These are phyloP conservation scores for Dioszegia aurantiaca DNA, from an alignment of 768 basidiomycete species.

Conservation along the genomic window DNA sequence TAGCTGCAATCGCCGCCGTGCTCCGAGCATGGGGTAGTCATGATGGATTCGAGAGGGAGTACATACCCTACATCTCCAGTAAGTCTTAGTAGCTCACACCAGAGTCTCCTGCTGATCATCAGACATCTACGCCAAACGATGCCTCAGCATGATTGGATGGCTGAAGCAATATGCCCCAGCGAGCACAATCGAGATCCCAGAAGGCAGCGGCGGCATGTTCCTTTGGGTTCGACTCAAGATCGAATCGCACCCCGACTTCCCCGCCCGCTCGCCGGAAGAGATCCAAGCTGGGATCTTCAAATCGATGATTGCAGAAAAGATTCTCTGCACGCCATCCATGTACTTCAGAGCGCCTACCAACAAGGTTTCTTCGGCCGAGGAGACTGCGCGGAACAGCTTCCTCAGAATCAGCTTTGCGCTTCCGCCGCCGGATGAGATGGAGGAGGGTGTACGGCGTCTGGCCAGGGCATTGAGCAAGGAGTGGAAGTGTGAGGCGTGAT, in stretches of 20 bases:
- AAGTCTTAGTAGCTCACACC: constrained; percentile 3
- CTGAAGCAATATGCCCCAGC: constrained; percentile 21
- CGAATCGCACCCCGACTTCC: constrained; percentile 23
- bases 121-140: constrained; percentile 34
- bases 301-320: constrained; percentile 17
- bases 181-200: constrained; percentile 12
- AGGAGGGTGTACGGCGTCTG: constrained; percentile 26
- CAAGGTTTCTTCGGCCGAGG: constrained; percentile 16
- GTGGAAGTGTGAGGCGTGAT: constrained; percentile 10
- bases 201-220: constrained; percentile 33
- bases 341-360: constrained; percentile 28
- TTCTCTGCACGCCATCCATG: constrained; percentile 17
- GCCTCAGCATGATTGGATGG: constrained; percentile 20
- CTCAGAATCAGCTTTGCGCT: constrained; percentile 24
- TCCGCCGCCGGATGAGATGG: constrained; percentile 24
- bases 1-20: constrained; percentile 34
- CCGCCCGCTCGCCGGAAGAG: constrained; percentile 14
- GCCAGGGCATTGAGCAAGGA: constrained; percentile 17
- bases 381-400: constrained; percentile 27
- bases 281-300: constrained; percentile 21
- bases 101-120: background rate
- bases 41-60: constrained; percentile 42
- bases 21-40: constrained; percentile 40
- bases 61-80: constrained; percentile 41
- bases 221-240: constrained; percentile 30